Conservation (phyloP, 495 filamentous ascomycete species). For the Articulospora tetracladia region DNA sequence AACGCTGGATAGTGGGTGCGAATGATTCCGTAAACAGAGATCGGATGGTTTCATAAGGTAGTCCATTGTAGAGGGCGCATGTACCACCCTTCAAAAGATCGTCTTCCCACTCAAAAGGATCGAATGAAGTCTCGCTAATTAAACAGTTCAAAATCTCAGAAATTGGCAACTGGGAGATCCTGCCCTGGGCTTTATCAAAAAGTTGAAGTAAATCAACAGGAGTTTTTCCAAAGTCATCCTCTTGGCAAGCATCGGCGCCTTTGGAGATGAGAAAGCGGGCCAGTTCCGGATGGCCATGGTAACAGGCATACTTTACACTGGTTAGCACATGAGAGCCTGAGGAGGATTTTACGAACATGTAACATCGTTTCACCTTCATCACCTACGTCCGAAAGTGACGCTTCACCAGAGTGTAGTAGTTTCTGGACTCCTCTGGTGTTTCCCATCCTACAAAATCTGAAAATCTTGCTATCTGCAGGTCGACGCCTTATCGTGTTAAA, state of each 20-base stretch:
- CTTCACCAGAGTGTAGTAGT: neutral
- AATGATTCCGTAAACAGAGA: neutral
- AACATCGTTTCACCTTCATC: neutral
- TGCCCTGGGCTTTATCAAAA: neutral
- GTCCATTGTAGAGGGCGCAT: neutral
- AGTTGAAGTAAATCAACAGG: neutral
- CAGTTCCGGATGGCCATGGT: neutral
- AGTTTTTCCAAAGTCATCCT: neutral
- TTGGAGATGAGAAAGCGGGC: neutral
- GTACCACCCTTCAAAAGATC: neutral
- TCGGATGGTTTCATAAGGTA: constrained; percentile 3
- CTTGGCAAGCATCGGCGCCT: neutral
- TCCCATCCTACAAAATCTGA: neutral
- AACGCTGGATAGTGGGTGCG: neutral
- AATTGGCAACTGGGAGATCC: neutral
- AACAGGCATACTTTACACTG: constrained; percentile 1
- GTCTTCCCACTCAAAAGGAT: neutral
- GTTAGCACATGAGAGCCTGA: neutral
- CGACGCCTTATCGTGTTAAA: constrained; percentile 6
- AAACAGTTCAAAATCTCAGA: neutral
- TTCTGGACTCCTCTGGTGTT: neutral
- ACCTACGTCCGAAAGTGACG: constrained; percentile 7
- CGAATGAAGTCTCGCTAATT: neutral
- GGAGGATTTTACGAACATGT: neutral
- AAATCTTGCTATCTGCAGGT: neutral